Base-by-base conservation (phyloP, 1,284 basidiomycete genomes). In the Thecaphora frezii region DNA sequence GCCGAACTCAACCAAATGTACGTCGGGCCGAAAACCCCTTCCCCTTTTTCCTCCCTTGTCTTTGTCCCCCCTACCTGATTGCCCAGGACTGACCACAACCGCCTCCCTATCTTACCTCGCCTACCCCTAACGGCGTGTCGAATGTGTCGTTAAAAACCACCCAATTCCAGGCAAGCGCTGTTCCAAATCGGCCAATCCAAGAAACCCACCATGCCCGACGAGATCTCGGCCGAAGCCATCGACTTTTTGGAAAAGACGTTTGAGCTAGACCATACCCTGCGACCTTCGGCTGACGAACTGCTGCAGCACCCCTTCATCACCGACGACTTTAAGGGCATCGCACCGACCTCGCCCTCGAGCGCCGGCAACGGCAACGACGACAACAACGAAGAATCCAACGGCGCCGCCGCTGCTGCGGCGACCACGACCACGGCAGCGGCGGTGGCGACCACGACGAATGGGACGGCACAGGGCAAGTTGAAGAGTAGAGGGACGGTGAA, bases 1-100 rank as follows among this genome's bases (percentile, higher is more conserved):
- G 90, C 94, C 0, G 89, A 92, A 63, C 83, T 98, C 24, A 93
- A 90, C n/a, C 94, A 98, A 81, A 97, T 97, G 93, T 30, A 30
- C 28, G 28, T 30, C 14, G 93, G 96, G 40, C 43, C 47, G n/a
- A 36, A 50, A 2, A 16, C 33, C 37, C 28, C 28, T 30, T 30
- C 28, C 8, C 14, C 14, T 30, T 14, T 30, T 7, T 30, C 28
- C 28, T 30, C 8, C 14, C 28, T 14, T 30, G 7, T 7, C 28
- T 47, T 19, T 5, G 12, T 30, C 14, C 8, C 28, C 14, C 14
- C 8, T 30, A 8, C 8, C 28, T 14, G 28, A 30, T n/a, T n/a
- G n/a, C n/a, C n/a, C n/a, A n/a, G n/a, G n/a, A n/a, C n/a, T n/a
- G n/a, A n/a, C n/a, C n/a, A n/a, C n/a, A n/a, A n/a, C n/a, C n/a